Evolutionary conservation across 805 yeast genomes (phyloP).

Genomic region (Lipomyces yamanashiensis): DNA sequence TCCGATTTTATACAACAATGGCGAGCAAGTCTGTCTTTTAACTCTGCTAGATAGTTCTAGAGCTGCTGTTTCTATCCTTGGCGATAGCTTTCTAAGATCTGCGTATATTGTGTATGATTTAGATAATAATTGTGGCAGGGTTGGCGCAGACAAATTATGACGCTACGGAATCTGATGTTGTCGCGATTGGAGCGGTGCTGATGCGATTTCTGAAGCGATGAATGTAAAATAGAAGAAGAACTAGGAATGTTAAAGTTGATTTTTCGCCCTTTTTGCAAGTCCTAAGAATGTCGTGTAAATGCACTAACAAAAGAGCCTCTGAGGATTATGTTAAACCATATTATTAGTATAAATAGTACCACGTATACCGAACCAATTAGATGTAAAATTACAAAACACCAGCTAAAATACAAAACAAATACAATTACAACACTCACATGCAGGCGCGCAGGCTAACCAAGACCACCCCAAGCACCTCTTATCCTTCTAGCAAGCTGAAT

Average conservation of each 20-base stretch:
- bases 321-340: no score
- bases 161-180: conserved; percentile 37
- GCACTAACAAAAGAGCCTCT: no score
- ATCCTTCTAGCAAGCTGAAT: conserved; percentile 97
- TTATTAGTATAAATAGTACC: no score
- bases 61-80: conserved; percentile 47
- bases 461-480: conserved; percentile 67
- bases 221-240: not conserved
- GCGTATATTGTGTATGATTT: conserved; percentile 63
- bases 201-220: conserved; percentile 15
- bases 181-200: conserved; percentile 21
- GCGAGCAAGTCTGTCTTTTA: conserved; percentile 39
- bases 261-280: not conserved
- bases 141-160: conserved; percentile 54
- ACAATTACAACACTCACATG: not conserved
- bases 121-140: conserved; percentile 57
- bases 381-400: not conserved
- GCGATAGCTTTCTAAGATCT: conserved; percentile 58
- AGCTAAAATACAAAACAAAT: not conserved
- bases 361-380: not conserved
- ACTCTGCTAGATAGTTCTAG: conserved; percentile 42
- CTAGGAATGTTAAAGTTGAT: not conserved
- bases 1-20: conserved; percentile 28
- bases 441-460: conserved; percentile 18
- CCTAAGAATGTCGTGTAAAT: no score